These are phyloP conservation scores for Alternaria angustiovoidea DNA, from an alignment of 2,329 filamentous ascomycete genomes.

Conservation along the genomic window DNA sequence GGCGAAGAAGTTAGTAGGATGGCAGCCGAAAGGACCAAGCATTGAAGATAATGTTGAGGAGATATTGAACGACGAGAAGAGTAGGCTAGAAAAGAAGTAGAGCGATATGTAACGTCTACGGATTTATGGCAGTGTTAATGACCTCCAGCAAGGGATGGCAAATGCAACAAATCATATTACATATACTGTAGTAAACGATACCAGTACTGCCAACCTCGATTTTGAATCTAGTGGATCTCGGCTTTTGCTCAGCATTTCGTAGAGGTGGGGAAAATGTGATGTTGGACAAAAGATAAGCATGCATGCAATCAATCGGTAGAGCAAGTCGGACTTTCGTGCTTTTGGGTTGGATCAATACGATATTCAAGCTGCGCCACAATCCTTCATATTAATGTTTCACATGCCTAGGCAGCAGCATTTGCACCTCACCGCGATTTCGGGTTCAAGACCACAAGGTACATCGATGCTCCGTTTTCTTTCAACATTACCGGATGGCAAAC, in stretches of 20 bases:
- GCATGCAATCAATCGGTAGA: not conserved
- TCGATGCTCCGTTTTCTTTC: fast-evolving
- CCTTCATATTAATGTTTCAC: not conserved
- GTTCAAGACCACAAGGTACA: not conserved
- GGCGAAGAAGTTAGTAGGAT: constrained; percentile 64
- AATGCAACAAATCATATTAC: not conserved
- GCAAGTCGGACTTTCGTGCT: not conserved
- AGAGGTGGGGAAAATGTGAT: not conserved
- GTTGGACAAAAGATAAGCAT: not conserved
- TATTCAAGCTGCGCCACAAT: not conserved
- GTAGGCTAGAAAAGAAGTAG: constrained; percentile 5
- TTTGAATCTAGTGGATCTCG: not conserved
- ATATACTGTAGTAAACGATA: not conserved
- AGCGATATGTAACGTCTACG: not conserved
- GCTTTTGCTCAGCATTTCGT: not conserved
- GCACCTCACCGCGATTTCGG: not conserved
- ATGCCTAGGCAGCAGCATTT: not conserved
- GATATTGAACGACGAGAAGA: constrained; percentile 34
- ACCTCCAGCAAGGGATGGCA: not conserved
- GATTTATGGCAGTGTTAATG: not conserved
- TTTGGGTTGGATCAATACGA: not conserved
- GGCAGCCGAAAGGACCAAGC: constrained; percentile 58
- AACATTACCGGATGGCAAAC: not conserved
- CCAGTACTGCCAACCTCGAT: not conserved
- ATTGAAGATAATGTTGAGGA: constrained; percentile 56